These are phyloP conservation scores for Patellifolia procumbens DNA, from an alignment of 179 eudicot species.

Conservation along the genomic window DNA sequence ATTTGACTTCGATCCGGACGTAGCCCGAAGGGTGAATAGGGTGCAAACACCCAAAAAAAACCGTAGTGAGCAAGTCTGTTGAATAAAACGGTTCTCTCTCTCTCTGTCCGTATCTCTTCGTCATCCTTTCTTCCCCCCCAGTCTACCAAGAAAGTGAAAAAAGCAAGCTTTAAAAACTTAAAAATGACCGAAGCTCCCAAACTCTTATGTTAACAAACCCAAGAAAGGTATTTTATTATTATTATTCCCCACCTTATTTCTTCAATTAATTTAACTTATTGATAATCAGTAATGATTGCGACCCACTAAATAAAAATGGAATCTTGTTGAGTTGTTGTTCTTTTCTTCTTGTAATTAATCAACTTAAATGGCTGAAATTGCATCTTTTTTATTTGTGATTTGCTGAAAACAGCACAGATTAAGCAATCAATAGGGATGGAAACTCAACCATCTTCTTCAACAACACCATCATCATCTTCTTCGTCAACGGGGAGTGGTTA, in stretches of 20 bases:
- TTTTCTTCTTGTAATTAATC: background rate
- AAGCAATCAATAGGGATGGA: conserved; percentile 47
- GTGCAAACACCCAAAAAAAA: too few species aligned
- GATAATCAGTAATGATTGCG: conserved; percentile 16
- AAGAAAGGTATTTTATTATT: conserved; percentile 56
- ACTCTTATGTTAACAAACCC: conserved; percentile 64
- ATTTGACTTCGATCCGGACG: too few species aligned
- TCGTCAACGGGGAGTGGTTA: conserved; percentile 29
- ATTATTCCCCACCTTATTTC: conserved; percentile 1
- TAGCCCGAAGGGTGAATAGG: too few species aligned
- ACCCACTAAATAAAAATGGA: conserved; percentile 14
- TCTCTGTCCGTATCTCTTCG: too few species aligned
- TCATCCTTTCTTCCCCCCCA: too few species aligned
- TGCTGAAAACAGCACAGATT: conserved; percentile 49
- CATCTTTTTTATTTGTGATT: conserved; percentile 11
- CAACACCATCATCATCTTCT: conserved; percentile 33
- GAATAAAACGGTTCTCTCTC: too few species aligned
- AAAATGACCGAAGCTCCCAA: conserved; percentile 63
- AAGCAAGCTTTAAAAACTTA: too few species aligned
- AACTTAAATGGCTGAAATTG: conserved; percentile 3
- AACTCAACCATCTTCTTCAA: conserved; percentile 34
- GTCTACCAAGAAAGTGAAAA: too few species aligned
- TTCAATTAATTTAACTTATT: background rate
- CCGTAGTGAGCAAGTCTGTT: too few species aligned
- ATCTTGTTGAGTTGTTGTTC: too few species aligned